Conservation (phyloP, 2,329 filamentous ascomycete genomes). For the Macrophomina pseudophaseolina region DNA sequence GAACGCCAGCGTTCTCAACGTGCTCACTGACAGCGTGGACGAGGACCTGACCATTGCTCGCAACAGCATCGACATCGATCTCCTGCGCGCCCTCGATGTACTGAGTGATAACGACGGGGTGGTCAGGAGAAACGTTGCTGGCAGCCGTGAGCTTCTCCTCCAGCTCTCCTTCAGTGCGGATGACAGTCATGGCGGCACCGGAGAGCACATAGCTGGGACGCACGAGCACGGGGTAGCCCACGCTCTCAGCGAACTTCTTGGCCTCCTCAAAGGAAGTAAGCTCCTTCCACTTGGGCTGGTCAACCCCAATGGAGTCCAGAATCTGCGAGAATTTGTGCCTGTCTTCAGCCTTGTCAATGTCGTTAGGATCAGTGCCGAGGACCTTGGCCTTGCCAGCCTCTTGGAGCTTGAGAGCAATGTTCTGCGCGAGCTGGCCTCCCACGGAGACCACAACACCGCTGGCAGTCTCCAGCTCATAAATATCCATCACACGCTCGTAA, state of each 20-base stretch:
- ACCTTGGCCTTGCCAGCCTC: slow-evolving; percentile 88
- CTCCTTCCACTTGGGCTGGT: slow-evolving; percentile 98
- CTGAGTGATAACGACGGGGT: slow-evolving; percentile 97
- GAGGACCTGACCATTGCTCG: slow-evolving; percentile 81
- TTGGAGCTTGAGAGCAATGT: slow-evolving; percentile 93
- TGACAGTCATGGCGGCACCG: slow-evolving; percentile 98
- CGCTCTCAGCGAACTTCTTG: slow-evolving; percentile 81
- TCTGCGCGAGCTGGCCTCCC: slow-evolving; percentile 94
- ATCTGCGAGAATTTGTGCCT: slow-evolving; percentile 98
- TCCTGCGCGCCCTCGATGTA: slow-evolving; percentile 97
- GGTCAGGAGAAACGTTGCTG: slow-evolving; percentile 88
- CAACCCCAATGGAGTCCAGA: slow-evolving; percentile 92
- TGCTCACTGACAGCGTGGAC: slow-evolving; percentile 94
- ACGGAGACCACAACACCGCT: slow-evolving; percentile 92
- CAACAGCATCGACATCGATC: slow-evolving; percentile 95
- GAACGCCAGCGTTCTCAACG: slow-evolving; percentile 94
- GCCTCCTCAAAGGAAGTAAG: slow-evolving; percentile 87
- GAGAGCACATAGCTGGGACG: slow-evolving; percentile 95
- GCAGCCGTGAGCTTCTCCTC: slow-evolving; percentile 95
- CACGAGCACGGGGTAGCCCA: slow-evolving; percentile 93
- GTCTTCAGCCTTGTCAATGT: slow-evolving; percentile 98
- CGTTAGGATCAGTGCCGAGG: slow-evolving; percentile 87
- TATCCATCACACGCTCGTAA: slow-evolving; percentile 98
- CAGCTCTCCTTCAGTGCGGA: slow-evolving; percentile 83
- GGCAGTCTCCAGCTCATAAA: slow-evolving; percentile 89